A percentile compares a stretch with the other conserved stretches of the same genome.
Evolutionary conservation across 805 yeast species (phyloP).

Genomic region (Nakazawaea ambrosiae): DNA sequence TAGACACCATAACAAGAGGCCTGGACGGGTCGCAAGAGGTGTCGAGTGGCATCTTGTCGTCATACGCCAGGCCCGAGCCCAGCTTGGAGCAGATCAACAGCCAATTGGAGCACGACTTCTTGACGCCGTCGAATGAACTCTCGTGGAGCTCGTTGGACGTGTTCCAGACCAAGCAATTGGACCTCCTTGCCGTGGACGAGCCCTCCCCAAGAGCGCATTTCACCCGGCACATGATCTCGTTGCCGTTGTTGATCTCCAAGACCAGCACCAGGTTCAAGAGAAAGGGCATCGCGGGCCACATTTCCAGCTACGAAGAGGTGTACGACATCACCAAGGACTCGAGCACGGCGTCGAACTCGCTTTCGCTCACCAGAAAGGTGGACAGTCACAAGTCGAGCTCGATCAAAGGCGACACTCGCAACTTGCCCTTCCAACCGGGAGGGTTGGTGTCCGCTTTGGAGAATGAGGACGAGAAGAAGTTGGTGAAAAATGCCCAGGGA

Average conservation of each 20-base stretch:
- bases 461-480: slow-evolving; percentile 27
- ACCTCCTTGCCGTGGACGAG: slow-evolving; percentile 14
- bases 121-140: slow-evolving; percentile 57
- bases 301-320: slow-evolving; percentile 58
- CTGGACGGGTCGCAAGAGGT: too few relatives aligned
- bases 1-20: too few relatives aligned
- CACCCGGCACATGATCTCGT: slow-evolving; percentile 39
- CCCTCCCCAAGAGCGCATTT: slow-evolving; percentile 21
- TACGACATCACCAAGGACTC: slow-evolving; percentile 39
- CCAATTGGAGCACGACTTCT: slow-evolving; percentile 32
- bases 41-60: too few relatives aligned
- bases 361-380: slow-evolving; percentile 64
- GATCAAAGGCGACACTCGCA: slow-evolving; percentile 63
- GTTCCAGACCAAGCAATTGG: slow-evolving; percentile 46
- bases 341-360: slow-evolving; percentile 59
- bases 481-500: slow-evolving; percentile 70
- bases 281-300: slow-evolving; percentile 65
- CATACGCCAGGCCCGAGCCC: too few relatives aligned
- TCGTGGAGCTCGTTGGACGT: slow-evolving; percentile 67
- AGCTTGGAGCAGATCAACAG: slow-evolving; percentile 12
- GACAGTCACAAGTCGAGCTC: slow-evolving; percentile 49
- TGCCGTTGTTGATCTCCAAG: slow-evolving; percentile 59
- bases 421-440: slow-evolving; percentile 90
- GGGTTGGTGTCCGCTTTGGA: slow-evolving; percentile 41
- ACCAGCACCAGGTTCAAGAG: slow-evolving; percentile 65